Conservation (phyloP, 2,329 filamentous ascomycete genomes). For the Atkinsonella texensis region DNA sequence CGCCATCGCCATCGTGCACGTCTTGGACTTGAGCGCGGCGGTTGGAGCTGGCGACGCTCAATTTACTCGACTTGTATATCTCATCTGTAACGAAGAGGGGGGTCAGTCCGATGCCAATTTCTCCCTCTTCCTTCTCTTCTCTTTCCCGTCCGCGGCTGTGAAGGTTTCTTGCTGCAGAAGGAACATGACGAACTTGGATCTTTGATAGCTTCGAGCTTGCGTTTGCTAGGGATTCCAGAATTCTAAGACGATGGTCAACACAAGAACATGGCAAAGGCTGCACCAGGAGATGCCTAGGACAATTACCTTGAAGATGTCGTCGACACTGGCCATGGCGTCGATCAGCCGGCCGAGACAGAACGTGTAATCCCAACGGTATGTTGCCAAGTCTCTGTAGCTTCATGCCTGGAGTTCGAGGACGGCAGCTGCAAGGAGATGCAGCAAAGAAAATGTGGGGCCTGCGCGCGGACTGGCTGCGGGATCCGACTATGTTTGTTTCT, state of each 20-base stretch:
- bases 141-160: no score
- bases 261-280: not conserved
- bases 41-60: slow-evolving; percentile 31
- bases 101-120: not conserved
- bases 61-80: slow-evolving; percentile 51
- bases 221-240: slow-evolving; percentile 41
- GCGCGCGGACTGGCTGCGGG: no score
- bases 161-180: not conserved
- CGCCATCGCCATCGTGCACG: slow-evolving; percentile 25
- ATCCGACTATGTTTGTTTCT: no score
- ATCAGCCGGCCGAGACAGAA: not conserved
- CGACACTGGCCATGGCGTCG: slow-evolving; percentile 40
- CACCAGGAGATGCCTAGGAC: not conserved
- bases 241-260: slow-evolving; percentile 16
- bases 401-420: not conserved
- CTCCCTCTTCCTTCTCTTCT: no score
- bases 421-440: not conserved
- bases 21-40: slow-evolving; percentile 34
- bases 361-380: not conserved
- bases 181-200: slow-evolving; percentile 43
- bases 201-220: slow-evolving; percentile 48
- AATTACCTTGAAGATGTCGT: slow-evolving; percentile 44
- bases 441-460: not conserved
- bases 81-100: slow-evolving; percentile 32
- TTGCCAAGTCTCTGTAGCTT: not conserved